These are phyloP conservation scores for Chlamydomonas reinhardtii DNA, from an alignment of 163 green algal species.

Conservation along the genomic window DNA sequence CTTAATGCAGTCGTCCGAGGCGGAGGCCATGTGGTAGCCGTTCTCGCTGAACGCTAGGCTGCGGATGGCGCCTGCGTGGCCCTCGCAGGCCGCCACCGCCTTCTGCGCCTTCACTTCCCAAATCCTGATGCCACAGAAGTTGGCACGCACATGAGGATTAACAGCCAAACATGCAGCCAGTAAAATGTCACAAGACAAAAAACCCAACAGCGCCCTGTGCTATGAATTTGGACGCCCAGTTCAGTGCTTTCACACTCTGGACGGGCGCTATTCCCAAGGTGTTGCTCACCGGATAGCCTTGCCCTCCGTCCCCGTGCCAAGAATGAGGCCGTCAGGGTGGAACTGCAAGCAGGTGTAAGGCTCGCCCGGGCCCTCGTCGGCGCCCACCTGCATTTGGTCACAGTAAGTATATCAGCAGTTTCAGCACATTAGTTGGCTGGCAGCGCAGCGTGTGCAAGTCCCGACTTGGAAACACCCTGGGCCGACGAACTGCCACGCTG, in stretches of 20 bases:
- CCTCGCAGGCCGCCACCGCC: slow-evolving; percentile 85
- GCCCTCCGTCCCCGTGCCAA: slow-evolving; percentile 83
- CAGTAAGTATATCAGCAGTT: too few relatives aligned
- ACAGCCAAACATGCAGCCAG: neutral
- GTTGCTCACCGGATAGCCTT: slow-evolving; percentile 49
- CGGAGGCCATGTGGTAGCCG: slow-evolving; percentile 94
- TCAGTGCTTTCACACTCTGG: too few relatives aligned
- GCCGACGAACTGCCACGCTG: too few relatives aligned
- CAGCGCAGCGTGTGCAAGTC: too few relatives aligned
- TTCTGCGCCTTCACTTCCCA: slow-evolving; percentile 92
- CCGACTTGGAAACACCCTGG: too few relatives aligned
- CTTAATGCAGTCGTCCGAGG: slow-evolving; percentile 90
- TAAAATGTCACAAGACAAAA: too few relatives aligned
- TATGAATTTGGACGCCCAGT: too few relatives aligned
- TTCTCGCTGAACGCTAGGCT: slow-evolving; percentile 96
- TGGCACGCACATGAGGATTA: neutral
- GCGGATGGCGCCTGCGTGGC: slow-evolving; percentile 69
- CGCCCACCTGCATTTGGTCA: slow-evolving; percentile 15
- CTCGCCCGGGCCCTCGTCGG: slow-evolving; percentile 43
- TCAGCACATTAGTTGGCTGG: too few relatives aligned
- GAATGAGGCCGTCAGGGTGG: slow-evolving; percentile 96
- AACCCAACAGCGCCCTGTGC: too few relatives aligned
- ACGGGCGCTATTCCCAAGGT: too few relatives aligned
- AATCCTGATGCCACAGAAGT: slow-evolving; percentile 60
- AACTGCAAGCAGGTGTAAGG: slow-evolving; percentile 86